Evolutionary conservation across 1,139 yeast species (phyloP), one percentile per base, ranked within the genome.

Genomic region (Kluyveromyces marxianus): DNA sequence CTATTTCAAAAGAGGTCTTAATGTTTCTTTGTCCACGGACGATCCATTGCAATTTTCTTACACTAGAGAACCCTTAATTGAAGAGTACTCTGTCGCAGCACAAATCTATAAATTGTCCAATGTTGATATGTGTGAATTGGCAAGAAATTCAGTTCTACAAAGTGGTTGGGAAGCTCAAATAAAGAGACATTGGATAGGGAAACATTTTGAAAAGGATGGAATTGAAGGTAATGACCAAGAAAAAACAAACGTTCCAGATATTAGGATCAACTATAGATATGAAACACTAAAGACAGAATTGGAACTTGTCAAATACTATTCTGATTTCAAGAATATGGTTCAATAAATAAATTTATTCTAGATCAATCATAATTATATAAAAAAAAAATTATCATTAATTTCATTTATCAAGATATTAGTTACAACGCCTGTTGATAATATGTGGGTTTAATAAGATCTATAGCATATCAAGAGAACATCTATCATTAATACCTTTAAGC

Each of bases 31-130:
- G 46, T 89, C 97, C 1, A 78, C 96, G 39, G 95, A 92, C 65
- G 98, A 94, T 74, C 99, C 77, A 60, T 74, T 94, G 48, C 98
- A 92, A 67, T 92, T 92, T 59, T 86, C 97, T 0, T 92, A 89
- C 68, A 92, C 99, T 27, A 81, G 95, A 57, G 98, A 92, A 60
- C 97, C 99, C n/a, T 74, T 92, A 58, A 92, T 92, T 56, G 98
- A 92, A 65, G 98, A 92, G 65, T 92, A 90, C 64, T 86, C 96
- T 2, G 97, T 92, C 32, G 98, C 98, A 3, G 97, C 97, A 0
- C 97, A 92, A 66, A 92, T 92, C 56, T 92, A 90, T 72, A 89
- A 92, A 62, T 72, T 92, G 38, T 86, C 96, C 0, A 81, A 89
- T 48, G 97, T 90, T 25, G 98, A 92, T 66, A 87, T 94, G 95